Conservation (phyloP, 768 basidiomycete species). For the Boletus vinaceobasis region DNA sequence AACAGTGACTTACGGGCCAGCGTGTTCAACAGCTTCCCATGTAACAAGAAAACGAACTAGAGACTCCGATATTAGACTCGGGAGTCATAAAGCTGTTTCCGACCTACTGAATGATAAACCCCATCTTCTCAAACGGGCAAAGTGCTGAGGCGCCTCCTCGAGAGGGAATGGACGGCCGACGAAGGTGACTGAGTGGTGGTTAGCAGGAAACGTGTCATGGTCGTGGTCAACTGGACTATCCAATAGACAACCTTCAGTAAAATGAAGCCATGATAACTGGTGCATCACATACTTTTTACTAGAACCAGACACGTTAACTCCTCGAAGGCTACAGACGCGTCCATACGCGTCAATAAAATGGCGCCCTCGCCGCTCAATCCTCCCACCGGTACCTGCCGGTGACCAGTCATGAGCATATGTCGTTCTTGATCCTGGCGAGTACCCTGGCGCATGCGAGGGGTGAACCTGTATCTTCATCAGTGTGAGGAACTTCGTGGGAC, state of each 20-base stretch:
- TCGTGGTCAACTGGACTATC: constrained; percentile 67
- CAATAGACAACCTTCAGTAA: not conserved
- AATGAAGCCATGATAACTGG: constrained; percentile 20
- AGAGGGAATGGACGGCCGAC: constrained; percentile 90
- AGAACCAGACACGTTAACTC: constrained; percentile 81
- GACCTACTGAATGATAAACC: constrained; percentile 79
- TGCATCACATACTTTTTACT: constrained; percentile 65
- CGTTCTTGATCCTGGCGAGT: constrained; percentile 43
- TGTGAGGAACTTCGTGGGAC: not conserved
- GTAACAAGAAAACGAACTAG: constrained; percentile 89
- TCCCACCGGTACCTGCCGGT: constrained; percentile 48
- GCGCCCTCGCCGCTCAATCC: constrained; percentile 59
- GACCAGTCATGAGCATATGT: constrained; percentile 80
- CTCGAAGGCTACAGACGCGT: constrained; percentile 75
- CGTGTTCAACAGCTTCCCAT: constrained; percentile 97
- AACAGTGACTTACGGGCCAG: constrained; percentile 68
- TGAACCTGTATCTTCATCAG: constrained; percentile 31
- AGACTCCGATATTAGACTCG: not conserved
- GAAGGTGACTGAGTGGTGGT: constrained; percentile 69
- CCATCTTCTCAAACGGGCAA: constrained; percentile 78
- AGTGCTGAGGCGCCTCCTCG: constrained; percentile 82
- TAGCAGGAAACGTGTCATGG: constrained; percentile 63
- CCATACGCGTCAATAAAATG: constrained; percentile 82
- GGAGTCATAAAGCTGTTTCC: not conserved
- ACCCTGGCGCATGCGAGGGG: constrained; percentile 44